Conservation (phyloP, 73 alveolate species). For the Paramecium tetraurelia region DNA sequence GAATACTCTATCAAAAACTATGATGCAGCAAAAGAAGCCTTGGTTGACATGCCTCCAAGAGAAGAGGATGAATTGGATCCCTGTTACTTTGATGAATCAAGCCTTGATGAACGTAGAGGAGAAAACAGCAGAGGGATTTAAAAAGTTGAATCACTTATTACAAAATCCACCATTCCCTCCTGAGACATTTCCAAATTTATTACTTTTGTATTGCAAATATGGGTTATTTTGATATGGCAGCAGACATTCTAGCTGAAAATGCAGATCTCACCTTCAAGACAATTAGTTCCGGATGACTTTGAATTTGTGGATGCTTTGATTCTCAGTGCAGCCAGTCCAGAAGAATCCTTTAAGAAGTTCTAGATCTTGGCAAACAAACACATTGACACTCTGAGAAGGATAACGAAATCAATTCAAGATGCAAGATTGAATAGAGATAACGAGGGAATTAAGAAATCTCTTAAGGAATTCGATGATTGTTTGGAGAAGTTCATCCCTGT, state of each 20-base stretch:
- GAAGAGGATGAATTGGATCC: constrained; percentile 98
- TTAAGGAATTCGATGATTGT: constrained; percentile 91
- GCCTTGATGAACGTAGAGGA: constrained; percentile 98
- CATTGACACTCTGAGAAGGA: constrained; percentile 92
- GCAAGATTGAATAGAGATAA: constrained; percentile 93
- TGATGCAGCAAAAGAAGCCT: constrained; percentile 98
- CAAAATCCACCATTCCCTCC: constrained; percentile 97
- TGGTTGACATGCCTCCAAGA: constrained; percentile 99
- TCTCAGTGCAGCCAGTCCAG: constrained; percentile 90
- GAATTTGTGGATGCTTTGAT: constrained; percentile 97
- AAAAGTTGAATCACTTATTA: constrained; percentile 67
- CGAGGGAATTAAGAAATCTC: constrained; percentile 89
- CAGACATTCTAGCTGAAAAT: constrained; percentile 95
- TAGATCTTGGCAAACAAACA: constrained; percentile 95
- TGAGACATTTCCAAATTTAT: constrained; percentile 97
- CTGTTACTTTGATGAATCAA: constrained; percentile 97
- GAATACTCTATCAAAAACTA: constrained; percentile 95
- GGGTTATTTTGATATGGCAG: constrained; percentile 92
- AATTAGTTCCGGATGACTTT: constrained; percentile 85
- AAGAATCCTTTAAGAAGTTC: constrained; percentile 96
- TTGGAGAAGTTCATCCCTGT: constrained; percentile 96
- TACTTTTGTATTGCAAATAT: constrained; percentile 97
- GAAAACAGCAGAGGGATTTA: constrained; percentile 97
- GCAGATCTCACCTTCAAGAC: constrained; percentile 93
- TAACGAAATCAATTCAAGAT: constrained; percentile 89